Percentiles rank a stretch among this genome's conserved stretches.
Evolutionary conservation across 2,329 filamentous ascomycete genomes (phyloP).

Genomic region (Ciborinia camelliae): DNA sequence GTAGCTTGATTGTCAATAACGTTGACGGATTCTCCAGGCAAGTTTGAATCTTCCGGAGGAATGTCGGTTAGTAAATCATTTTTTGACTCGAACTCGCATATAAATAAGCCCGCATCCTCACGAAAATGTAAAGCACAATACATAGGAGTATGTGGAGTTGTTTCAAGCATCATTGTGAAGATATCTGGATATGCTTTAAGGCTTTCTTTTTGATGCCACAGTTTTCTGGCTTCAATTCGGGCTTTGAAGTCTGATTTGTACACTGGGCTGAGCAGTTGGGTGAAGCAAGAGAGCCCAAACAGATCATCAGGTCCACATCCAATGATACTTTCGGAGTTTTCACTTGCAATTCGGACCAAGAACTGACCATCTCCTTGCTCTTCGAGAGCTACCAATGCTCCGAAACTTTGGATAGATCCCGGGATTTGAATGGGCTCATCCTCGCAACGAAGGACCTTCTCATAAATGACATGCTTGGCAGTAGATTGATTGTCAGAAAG

Average conservation of each 20-base stretch:
- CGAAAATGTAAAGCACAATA: conserved; percentile 42
- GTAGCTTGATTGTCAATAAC: conserved; percentile 72
- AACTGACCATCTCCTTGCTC: conserved; percentile 68
- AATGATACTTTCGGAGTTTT: conserved; percentile 72
- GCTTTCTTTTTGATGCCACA: conserved; percentile 48
- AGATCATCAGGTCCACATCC: conserved; percentile 74
- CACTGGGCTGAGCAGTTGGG: conserved; percentile 83
- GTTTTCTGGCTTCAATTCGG: conserved; percentile 4
- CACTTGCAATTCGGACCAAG: conserved; percentile 69
- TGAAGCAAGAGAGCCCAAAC: conserved; percentile 70
- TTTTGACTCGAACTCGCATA: conserved; percentile 87
- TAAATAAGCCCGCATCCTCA: conserved; percentile 66
- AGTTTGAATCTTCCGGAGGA: conserved; percentile 56
- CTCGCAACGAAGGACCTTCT: conserved; percentile 58
- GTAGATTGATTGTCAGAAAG: conserved; percentile 1
- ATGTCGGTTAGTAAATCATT: conserved; percentile 69
- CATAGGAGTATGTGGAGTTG: not conserved
- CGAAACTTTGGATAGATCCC: conserved; percentile 63
- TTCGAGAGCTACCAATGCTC: conserved; percentile 70
- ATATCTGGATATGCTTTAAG: conserved; percentile 75
- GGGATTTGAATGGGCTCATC: conserved; percentile 82
- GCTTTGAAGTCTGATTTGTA: conserved; percentile 41
- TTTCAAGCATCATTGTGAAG: conserved; percentile 62
- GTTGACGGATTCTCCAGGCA: conserved; percentile 64
- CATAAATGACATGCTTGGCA: not conserved